Base-by-base conservation (phyloP, 495 filamentous ascomycete genomes). In the Lepidopterella palustris region DNA sequence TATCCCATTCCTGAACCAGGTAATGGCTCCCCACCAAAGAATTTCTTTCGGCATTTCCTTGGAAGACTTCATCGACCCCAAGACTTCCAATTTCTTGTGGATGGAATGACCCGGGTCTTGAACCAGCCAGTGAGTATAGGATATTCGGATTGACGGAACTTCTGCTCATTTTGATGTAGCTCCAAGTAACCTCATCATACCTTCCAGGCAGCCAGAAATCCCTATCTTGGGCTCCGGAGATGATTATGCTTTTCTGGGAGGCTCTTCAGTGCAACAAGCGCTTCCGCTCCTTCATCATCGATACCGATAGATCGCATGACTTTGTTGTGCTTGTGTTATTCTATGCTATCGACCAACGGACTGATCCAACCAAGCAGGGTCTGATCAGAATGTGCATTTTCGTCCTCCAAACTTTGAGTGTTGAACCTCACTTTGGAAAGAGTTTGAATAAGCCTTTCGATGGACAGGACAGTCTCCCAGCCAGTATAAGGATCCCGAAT, bases 191-290 rank as follows among this genome's bases (percentile, higher is more conserved):
- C 24, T 80, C 80, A 2, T 90, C 92, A 0, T 97, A 95, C 70
- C 82, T 98, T 6, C 92, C 93, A 1, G 90, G 92, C 4, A 88
- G 86, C 49, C 89, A 95, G 64, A 81, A 84, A 56, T 81, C 86
- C 0, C 74, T 90, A 57, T 89, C 87, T 72, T 96, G 92, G 80
- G 89, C 91, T 1, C 91, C 95, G 6, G 93, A 99, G 72, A 96
- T 96, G 78, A 83, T 97, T 35, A 91, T 97, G 80, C 81, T 99
- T 2, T 99, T 97, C 71, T 99, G 93, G 93, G 93, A 99, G 74
- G 82, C 88, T 6, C 80, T 95, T 26, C 93, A 99, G 72, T 97
- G 92, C 79, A 99, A 99, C 73, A 97, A 95, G 75, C 82, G 95
- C 50, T 97, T 99, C 74, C 79, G 95, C 50, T 92, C 90, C 1